phyloP scores from a whole-genome alignment of 2,329 filamentous ascomycete species.

The Xylaria sp. region DNA sequence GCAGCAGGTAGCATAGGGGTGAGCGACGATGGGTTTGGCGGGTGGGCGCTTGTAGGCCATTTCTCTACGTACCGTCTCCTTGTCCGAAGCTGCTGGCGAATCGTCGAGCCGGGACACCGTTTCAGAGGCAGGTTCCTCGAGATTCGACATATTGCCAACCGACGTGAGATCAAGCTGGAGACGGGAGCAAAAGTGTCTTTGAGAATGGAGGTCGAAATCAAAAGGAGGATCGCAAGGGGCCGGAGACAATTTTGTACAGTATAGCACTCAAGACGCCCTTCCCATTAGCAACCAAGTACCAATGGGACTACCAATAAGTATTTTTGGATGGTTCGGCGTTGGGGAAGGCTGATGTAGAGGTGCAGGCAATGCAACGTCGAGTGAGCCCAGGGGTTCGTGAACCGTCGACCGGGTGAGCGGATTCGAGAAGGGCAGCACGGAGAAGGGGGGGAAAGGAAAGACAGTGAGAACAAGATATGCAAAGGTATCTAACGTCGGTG shows the following conservation, averaged over 20 bases:
- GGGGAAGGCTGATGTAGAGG: slow-evolving; percentile 12
- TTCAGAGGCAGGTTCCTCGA: slow-evolving; percentile 46
- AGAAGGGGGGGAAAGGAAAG: neutral
- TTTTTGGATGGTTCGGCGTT: slow-evolving; percentile 18
- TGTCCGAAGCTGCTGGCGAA: slow-evolving; percentile 52
- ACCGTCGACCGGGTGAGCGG: slow-evolving; percentile 20
- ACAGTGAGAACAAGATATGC: neutral
- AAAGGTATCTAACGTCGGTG: neutral
- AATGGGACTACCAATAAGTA: slow-evolving; percentile 6
- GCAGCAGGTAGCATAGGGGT: slow-evolving; percentile 35
- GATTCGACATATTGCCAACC: slow-evolving; percentile 47
- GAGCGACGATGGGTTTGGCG: slow-evolving; percentile 9
- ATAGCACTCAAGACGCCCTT: slow-evolving; percentile 21
- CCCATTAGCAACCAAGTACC: slow-evolving; percentile 30
- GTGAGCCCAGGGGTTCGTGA: slow-evolving; percentile 12
- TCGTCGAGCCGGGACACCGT: slow-evolving; percentile 42
- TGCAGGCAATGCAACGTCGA: slow-evolving; percentile 39
- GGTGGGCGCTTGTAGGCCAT: slow-evolving; percentile 25
- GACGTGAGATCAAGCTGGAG: slow-evolving; percentile 21
- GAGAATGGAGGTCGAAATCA: slow-evolving; percentile 9
- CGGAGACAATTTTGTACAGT: slow-evolving; percentile 20
- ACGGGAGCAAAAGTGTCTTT: slow-evolving; percentile 8
- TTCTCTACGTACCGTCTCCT: slow-evolving; percentile 53
- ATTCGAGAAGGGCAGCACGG: slow-evolving; percentile 9
- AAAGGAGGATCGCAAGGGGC: slow-evolving; percentile 11